A percentile compares a stretch with the other conserved stretches of the same genome.
phyloP scores from a whole-genome alignment of 441 rosid species.

The Gossypium aridum region DNA sequence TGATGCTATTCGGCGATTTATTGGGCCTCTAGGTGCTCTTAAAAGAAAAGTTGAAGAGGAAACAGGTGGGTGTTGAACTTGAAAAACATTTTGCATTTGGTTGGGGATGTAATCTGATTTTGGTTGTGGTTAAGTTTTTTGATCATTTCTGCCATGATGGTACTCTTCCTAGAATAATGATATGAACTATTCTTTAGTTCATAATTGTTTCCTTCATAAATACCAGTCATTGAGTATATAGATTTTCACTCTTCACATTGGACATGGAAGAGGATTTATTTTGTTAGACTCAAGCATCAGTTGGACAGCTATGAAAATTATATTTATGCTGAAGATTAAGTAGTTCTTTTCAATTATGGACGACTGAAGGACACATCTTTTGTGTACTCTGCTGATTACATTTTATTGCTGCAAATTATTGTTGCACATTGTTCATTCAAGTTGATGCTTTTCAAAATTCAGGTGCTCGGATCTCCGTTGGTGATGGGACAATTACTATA shows the following conservation, averaged over 20 bases:
- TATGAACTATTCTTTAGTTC: background rate
- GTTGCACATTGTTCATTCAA: background rate
- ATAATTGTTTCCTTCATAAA: background rate
- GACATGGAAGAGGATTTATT: constrained; percentile 3
- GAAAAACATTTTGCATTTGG: constrained; percentile 6
- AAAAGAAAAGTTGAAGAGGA: constrained; percentile 91
- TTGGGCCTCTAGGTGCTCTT: constrained; percentile 78
- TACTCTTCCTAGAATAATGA: background rate
- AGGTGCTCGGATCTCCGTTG: constrained; percentile 79
- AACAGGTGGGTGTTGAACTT: constrained; percentile 53
- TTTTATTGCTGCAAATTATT: background rate
- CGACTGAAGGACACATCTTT: background rate
- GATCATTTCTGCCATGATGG: background rate
- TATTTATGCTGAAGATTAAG: background rate
- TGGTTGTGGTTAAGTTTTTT: background rate
- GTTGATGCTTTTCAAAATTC: constrained; percentile 16
- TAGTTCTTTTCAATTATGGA: background rate
- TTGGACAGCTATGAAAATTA: background rate
- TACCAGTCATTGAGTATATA: background rate
- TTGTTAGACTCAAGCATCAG: background rate
- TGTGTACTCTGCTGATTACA: background rate
- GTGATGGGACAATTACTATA: constrained; percentile 75
- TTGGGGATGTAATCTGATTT: background rate
- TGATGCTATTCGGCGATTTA: constrained; percentile 75
- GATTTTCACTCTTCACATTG: background rate